Percentiles rank a stretch among this genome's conserved stretches.
Evolutionary conservation across 192 early-diverging fungal genomes (phyloP).

Genomic region (Linnemannia elongata): DNA sequence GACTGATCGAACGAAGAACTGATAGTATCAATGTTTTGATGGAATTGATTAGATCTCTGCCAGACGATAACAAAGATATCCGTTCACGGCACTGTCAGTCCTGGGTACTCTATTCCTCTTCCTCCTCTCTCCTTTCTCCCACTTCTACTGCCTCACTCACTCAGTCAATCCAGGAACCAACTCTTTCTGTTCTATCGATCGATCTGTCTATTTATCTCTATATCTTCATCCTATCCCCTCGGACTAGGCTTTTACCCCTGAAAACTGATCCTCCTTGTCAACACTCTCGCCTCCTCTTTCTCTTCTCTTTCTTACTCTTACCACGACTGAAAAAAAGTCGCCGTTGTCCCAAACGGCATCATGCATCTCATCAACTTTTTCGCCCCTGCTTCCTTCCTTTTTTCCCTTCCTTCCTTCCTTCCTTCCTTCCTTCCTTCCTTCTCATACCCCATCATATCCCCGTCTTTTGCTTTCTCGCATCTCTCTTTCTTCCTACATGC

Average conservation of each 20-base stretch:
- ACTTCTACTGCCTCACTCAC: too few relatives aligned
- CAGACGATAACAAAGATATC: too few relatives aligned
- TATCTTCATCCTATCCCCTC: not conserved
- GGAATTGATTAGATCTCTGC: too few relatives aligned
- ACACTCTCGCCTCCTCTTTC: not conserved
- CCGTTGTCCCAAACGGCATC: slow-evolving; percentile 1
- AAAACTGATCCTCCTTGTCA: not conserved
- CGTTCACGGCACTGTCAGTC: too few relatives aligned
- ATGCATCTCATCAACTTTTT: not conserved
- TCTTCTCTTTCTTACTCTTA: not conserved
- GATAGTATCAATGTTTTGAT: not conserved
- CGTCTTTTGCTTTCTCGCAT: not conserved
- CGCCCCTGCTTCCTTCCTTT: not conserved
- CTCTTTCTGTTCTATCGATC: too few relatives aligned
- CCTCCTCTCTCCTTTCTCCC: too few relatives aligned
- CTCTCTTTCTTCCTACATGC: not conserved
- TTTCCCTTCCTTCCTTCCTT: not conserved
- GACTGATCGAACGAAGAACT: not conserved
- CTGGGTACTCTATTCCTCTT: too few relatives aligned
- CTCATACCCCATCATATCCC: not conserved
- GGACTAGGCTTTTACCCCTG: not conserved
- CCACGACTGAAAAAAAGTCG: not conserved
- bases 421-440: not conserved
- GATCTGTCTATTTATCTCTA: not conserved
- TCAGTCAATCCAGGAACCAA: too few relatives aligned